Base-by-base conservation (phyloP, 2,329 filamentous ascomycete species). In the Talaromyces rugulosus region DNA sequence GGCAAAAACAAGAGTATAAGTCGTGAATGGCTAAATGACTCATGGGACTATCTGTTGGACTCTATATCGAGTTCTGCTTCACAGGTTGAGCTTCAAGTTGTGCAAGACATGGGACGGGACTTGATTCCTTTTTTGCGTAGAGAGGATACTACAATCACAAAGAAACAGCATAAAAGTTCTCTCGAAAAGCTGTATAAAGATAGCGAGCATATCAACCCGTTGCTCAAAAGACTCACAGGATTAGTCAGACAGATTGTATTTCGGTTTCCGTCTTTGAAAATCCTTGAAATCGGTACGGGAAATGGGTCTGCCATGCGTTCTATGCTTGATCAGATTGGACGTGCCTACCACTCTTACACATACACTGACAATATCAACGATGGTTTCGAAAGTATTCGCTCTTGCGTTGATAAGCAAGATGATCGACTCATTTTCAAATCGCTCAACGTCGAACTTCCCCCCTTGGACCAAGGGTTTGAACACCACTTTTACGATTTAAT, bases 201-300 rank as follows among this genome's bases (percentile, higher is more conserved):
- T 8, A 53, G 51, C 31, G 51, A 53, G 1, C 33, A 53, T 53
- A 6, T 53, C 14, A 31, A 6, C 4, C 33, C 51, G 2, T 33
- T 53, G 12, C 8, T 53, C 27, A 9, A 53, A n/a, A 31, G n/a
- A 31, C 9, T 53, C 27, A 68, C 67, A 30, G 42, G 66, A 12
- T 67, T 76, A n/a, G 66, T 75, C n/a, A 67, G 69, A 12, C 72
- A 75, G 30, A 69, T 83, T 7, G 58, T 70, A 0, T 71, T 79
- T 59, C 72, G 76, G 1, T 77, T 77, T 57, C 80, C 80, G 0
- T 72, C 72, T 27, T 70, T 78, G 56, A 75, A 77, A 4, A 73
- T 82, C 33, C 63, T 83, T 8, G 79, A 81, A 57, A 73, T 72
- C 14, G 79, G 79, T 27, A 79, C 76, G 9, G 80, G 81, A 1